These are phyloP conservation scores for Hericium erinaceus DNA, from an alignment of 768 basidiomycete genomes.

Conservation along the genomic window DNA sequence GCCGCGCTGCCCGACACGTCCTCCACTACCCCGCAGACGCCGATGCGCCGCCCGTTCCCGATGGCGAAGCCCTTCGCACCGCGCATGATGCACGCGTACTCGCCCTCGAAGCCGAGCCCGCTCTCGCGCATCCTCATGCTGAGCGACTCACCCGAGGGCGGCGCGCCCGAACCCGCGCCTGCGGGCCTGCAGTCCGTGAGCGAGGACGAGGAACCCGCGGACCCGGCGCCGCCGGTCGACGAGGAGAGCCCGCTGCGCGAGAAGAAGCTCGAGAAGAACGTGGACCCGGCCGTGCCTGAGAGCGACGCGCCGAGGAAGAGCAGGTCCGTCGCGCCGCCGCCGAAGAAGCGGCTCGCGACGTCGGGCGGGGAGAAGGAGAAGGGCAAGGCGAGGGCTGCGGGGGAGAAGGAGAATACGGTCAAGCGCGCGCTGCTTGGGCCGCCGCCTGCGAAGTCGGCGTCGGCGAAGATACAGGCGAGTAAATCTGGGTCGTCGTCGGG, in stretches of 20 bases:
- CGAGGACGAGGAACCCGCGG: conserved; percentile 10
- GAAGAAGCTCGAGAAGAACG: conserved; percentile 18
- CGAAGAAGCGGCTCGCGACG: neutral
- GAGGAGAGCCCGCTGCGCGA: conserved; percentile 48
- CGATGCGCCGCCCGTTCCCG: conserved; percentile 45
- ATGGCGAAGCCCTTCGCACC: conserved; percentile 61
- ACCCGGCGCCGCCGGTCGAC: conserved; percentile 3
- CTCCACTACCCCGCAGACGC: conserved; percentile 15
- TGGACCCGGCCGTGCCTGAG: neutral
- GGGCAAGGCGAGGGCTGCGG: neutral
- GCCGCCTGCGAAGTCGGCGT: neutral
- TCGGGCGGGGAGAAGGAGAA: neutral
- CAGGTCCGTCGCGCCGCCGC: neutral
- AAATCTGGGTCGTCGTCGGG: neutral
- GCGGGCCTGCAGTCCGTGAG: conserved; percentile 12
- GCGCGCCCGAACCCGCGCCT: conserved; percentile 17
- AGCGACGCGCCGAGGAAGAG: neutral
- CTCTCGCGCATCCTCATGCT: conserved; percentile 73
- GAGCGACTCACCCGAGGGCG: conserved; percentile 44
- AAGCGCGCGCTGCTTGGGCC: conserved; percentile 5
- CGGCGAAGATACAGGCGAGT: neutral
- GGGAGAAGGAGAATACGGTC: conserved; percentile 15
- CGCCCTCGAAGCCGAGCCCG: conserved; percentile 72
- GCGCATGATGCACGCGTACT: conserved; percentile 74
- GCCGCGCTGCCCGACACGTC: neutral